These are phyloP conservation scores for Daldinia decipiens DNA, from an alignment of 495 filamentous ascomycete genomes.

Conservation along the genomic window DNA sequence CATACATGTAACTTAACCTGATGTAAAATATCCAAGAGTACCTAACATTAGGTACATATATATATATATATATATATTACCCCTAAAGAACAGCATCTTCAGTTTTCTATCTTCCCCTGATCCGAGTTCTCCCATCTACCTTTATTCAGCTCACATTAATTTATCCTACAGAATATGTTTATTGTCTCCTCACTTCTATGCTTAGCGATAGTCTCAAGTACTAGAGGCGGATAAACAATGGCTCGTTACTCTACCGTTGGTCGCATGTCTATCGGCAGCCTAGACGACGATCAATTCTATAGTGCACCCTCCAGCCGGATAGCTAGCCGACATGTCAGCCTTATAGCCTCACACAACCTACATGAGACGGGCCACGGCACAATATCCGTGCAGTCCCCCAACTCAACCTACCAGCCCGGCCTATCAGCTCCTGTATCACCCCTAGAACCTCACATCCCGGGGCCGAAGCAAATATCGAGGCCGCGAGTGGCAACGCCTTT, in stretches of 20 bases:
- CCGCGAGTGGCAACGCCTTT: conserved; percentile 28
- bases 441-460: conserved; percentile 10
- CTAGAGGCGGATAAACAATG: conserved; percentile 24
- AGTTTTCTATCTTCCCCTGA: conserved; percentile 1
- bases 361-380: conserved; percentile 15
- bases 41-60: too few species aligned
- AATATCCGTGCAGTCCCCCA: conserved; percentile 8
- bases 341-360: conserved; percentile 20
- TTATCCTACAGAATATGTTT: conserved; percentile 24
- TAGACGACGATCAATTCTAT: conserved; percentile 36
- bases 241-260: conserved; percentile 11
- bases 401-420: conserved; percentile 12
- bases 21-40: neutral
- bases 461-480: conserved; percentile 1
- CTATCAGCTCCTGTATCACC: neutral
- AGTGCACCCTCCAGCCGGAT: conserved; percentile 30
- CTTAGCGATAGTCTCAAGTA: conserved; percentile 2
- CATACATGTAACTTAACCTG: too few species aligned
- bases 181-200: conserved; percentile 11
- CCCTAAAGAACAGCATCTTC: neutral
- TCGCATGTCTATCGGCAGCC: conserved; percentile 24
- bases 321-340: conserved; percentile 28
- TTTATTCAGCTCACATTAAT: conserved; percentile 12
- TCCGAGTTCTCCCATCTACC: neutral
- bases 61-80: too few species aligned